phyloP scores from a whole-genome alignment of 2,329 filamentous ascomycete genomes.

The Gaeumannomyces tritici region DNA sequence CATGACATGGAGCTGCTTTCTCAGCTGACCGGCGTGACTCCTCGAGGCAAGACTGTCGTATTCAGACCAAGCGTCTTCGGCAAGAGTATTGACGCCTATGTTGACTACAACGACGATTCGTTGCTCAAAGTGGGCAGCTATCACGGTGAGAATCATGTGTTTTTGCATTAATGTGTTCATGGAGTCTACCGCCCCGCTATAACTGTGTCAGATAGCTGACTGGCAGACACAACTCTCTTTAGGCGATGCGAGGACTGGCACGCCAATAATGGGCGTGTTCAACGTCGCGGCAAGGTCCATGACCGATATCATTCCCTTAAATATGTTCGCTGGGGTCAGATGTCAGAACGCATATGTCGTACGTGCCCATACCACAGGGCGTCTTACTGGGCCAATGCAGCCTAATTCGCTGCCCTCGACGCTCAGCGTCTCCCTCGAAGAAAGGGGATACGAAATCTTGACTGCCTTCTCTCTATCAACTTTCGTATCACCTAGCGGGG shows the following conservation, averaged over 20 bases:
- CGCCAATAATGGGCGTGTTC: constrained; percentile 73
- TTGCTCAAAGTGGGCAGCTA: constrained; percentile 74
- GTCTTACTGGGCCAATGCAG: constrained; percentile 43
- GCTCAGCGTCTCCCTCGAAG: constrained; percentile 52
- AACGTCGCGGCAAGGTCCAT: constrained; percentile 59
- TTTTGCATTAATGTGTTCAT: neutral
- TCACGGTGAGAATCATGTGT: constrained; percentile 39
- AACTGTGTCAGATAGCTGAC: neutral
- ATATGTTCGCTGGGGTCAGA: constrained; percentile 63
- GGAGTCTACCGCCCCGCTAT: neutral
- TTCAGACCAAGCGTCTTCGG: constrained; percentile 70
- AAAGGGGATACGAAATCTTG: constrained; percentile 71
- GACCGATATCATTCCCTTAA: constrained; percentile 60
- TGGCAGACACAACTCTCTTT: neutral
- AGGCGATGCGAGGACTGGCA: constrained; percentile 33
- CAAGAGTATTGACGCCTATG: constrained; percentile 64
- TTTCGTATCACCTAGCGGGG: constrained; percentile 41
- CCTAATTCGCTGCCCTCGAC: constrained; percentile 35
- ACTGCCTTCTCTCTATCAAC: constrained; percentile 58
- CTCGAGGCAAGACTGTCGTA: constrained; percentile 65
- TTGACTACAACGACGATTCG: constrained; percentile 61
- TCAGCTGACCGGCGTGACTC: constrained; percentile 71
- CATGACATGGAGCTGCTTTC: constrained; percentile 67
- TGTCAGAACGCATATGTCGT: constrained; percentile 55
- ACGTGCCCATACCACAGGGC: constrained; percentile 59